These are phyloP conservation scores for Elsinoe fawcettii DNA, from an alignment of 2,329 filamentous ascomycete species.

Conservation along the genomic window DNA sequence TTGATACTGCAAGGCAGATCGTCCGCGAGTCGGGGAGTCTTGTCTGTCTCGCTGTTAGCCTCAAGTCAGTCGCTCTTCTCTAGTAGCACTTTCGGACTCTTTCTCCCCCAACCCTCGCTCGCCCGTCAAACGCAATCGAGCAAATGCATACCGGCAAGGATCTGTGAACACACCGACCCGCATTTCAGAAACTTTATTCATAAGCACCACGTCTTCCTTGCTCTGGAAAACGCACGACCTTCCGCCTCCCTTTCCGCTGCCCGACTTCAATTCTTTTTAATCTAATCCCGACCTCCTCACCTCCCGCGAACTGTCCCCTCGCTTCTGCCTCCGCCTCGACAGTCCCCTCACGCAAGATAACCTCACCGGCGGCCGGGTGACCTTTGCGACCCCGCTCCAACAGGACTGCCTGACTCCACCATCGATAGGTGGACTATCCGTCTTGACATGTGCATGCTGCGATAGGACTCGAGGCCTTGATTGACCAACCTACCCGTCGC, in stretches of 20 bases:
- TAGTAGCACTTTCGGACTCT: neutral
- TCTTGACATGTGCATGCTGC: conserved; percentile 12
- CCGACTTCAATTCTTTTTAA: conserved; percentile 10
- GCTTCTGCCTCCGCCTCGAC: neutral
- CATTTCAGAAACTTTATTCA: neutral
- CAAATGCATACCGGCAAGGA: neutral
- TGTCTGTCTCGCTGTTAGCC: neutral
- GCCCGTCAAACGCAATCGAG: conserved; percentile 12
- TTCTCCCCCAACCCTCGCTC: neutral
- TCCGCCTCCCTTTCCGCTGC: neutral
- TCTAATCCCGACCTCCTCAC: conserved; percentile 12
- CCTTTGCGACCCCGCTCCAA: neutral
- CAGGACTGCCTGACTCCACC: neutral
- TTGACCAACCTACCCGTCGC: neutral
- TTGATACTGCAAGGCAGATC: conserved; percentile 6
- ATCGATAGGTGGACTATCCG: neutral
- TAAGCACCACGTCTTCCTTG: neutral
- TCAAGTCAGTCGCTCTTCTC: neutral
- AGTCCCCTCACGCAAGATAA: neutral
- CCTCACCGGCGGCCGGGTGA: neutral
- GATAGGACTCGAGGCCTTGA: conserved; percentile 14
- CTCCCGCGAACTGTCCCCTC: neutral
- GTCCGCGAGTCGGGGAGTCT: neutral
- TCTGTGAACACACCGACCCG: neutral
- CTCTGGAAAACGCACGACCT: neutral